A percentile compares a stretch with the other conserved stretches of the same genome.
These are phyloP conservation scores for Massarina eburnea DNA, from an alignment of 2,329 filamentous ascomycete species.

Conservation along the genomic window DNA sequence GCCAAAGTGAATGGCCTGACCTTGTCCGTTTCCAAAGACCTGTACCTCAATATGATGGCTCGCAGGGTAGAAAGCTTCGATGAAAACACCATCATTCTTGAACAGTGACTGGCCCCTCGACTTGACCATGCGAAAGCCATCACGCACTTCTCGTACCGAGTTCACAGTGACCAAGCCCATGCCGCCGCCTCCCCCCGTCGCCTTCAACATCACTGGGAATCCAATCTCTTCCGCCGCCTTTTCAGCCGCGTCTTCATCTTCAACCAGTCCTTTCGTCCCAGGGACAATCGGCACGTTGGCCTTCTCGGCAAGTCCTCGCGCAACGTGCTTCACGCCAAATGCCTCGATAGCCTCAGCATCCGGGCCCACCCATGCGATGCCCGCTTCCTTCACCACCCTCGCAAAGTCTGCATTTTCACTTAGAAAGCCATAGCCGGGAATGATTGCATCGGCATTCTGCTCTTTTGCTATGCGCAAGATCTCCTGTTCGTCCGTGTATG, in stretches of 20 bases:
- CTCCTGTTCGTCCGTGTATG: slow-evolving; percentile 52
- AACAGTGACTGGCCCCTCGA: slow-evolving; percentile 78
- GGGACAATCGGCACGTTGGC: slow-evolving; percentile 59
- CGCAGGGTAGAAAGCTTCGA: slow-evolving; percentile 78
- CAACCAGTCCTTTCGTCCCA: slow-evolving; percentile 54
- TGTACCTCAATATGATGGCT: slow-evolving; percentile 89
- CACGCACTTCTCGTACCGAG: slow-evolving; percentile 66
- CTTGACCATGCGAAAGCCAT: slow-evolving; percentile 71
- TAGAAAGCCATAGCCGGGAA: slow-evolving; percentile 69
- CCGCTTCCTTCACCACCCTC: slow-evolving; percentile 52
- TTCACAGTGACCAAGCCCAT: slow-evolving; percentile 82
- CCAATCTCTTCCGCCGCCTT: slow-evolving; percentile 49
- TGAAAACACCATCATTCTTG: slow-evolving; percentile 80
- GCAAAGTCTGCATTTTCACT: slow-evolving; percentile 67
- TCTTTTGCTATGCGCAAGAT: slow-evolving; percentile 57
- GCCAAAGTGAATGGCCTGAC: slow-evolving; percentile 78
- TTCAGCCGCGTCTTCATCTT: slow-evolving; percentile 51
- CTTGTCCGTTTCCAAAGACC: slow-evolving; percentile 80
- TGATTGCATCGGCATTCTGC: slow-evolving; percentile 58
- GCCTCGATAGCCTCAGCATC: slow-evolving; percentile 54
- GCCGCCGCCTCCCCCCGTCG: slow-evolving; percentile 64
- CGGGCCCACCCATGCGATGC: slow-evolving; percentile 63
- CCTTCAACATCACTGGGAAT: slow-evolving; percentile 65
- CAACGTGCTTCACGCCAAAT: slow-evolving; percentile 62
- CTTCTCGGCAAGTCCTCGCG: slow-evolving; percentile 55